Evolutionary conservation across 2,329 filamentous ascomycete genomes (phyloP).

Genomic region (Arachnomyces sp.): DNA sequence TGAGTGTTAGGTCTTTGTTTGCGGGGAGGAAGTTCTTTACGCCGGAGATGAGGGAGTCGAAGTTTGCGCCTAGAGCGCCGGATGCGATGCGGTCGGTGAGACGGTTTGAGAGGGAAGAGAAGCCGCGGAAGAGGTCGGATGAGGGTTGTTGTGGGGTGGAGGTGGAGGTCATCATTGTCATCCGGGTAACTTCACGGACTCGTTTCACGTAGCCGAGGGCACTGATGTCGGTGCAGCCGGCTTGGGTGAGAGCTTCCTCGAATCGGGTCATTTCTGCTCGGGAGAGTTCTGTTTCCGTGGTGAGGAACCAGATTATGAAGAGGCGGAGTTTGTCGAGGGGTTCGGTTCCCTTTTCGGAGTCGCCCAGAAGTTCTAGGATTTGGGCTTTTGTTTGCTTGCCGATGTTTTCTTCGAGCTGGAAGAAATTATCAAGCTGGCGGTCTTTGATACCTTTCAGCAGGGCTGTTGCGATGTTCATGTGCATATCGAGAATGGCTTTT

Average conservation of each 20-base stretch:
- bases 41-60: constrained; percentile 88
- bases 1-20: constrained; percentile 91
- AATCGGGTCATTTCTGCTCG: constrained; percentile 78
- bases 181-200: constrained; percentile 88
- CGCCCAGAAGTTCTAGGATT: constrained; percentile 78
- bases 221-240: constrained; percentile 64
- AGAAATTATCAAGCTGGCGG: constrained; percentile 90
- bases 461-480: constrained; percentile 94
- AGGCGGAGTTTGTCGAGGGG: constrained; percentile 83
- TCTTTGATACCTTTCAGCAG: constrained; percentile 80
- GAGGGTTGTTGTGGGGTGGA: constrained; percentile 52
- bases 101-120: constrained; percentile 83
- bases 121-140: constrained; percentile 79
- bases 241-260: constrained; percentile 69
- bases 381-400: constrained; percentile 86
- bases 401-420: constrained; percentile 87
- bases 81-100: constrained; percentile 93
- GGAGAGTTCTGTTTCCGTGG: constrained; percentile 80
- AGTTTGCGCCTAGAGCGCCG: constrained; percentile 75
- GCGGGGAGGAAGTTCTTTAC: constrained; percentile 98
- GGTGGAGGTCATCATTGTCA: constrained; percentile 91
- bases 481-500: constrained; percentile 91
- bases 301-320: constrained; percentile 96
- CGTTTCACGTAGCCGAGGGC: constrained; percentile 80
- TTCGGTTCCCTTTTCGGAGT: constrained; percentile 71